Evolutionary conservation across 148 eudicot genomes (phyloP).

Genomic region (Amaranthus cruentus): DNA sequence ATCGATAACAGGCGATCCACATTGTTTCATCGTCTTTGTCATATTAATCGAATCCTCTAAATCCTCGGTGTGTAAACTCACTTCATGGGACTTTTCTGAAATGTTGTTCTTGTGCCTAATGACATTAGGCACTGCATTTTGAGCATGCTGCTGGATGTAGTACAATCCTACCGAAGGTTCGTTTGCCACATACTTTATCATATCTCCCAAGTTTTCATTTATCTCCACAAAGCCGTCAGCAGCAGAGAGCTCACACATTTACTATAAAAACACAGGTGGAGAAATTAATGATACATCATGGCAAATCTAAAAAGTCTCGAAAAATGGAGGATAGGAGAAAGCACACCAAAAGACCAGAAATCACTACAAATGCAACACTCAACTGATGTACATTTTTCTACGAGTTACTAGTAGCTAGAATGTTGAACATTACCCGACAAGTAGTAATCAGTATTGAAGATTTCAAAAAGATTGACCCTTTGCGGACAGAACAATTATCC

Average conservation of each 20-base stretch:
- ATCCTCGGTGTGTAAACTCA: slow-evolving; percentile 70
- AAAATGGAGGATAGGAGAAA: background rate
- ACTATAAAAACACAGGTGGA: slow-evolving; percentile 18
- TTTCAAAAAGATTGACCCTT: background rate
- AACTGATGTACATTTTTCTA: background rate
- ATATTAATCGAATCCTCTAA: slow-evolving; percentile 67
- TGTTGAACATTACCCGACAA: background rate
- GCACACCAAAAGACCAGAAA: background rate
- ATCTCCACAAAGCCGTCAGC: slow-evolving; percentile 84
- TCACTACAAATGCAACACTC: background rate
- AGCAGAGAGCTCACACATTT: slow-evolving; percentile 73
- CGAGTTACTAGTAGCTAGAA: background rate
- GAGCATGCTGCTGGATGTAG: slow-evolving; percentile 85
- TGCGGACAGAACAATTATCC: background rate
- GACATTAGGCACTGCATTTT: slow-evolving; percentile 77
- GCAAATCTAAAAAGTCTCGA: background rate
- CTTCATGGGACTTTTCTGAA: slow-evolving; percentile 51
- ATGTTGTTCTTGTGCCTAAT: slow-evolving; percentile 49
- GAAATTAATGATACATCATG: background rate
- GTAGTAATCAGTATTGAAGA: background rate
- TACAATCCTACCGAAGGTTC: slow-evolving; percentile 94
- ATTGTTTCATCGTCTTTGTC: slow-evolving; percentile 80
- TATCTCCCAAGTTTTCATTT: slow-evolving; percentile 66
- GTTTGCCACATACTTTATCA: slow-evolving; percentile 80
- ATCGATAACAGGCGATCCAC: slow-evolving; percentile 64